phyloP scores from a whole-genome alignment of 139 green algal species.

The Nannochloris sp. region DNA sequence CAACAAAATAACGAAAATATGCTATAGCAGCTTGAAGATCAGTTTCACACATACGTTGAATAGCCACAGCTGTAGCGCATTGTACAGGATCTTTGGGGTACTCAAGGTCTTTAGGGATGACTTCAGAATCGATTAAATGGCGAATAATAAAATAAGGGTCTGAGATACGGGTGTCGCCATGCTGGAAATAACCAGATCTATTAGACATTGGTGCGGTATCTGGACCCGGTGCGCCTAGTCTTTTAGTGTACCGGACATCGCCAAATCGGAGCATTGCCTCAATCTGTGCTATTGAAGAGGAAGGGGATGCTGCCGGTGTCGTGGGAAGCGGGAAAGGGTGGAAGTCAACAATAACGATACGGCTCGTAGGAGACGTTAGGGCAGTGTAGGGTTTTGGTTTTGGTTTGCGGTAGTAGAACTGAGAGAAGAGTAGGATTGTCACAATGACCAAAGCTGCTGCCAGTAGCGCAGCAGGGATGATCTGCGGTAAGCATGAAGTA shows the following conservation, averaged over 20 bases:
- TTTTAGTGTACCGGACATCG: background rate
- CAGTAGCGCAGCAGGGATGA: background rate
- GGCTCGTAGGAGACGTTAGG: no score
- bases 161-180: background rate
- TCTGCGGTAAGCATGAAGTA: background rate
- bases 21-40: background rate
- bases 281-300: constrained; percentile 2
- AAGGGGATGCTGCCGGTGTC: background rate
- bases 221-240: background rate
- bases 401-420: background rate
- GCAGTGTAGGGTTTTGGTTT: background rate
- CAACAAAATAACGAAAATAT: background rate
- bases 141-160: background rate
- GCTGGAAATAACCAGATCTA: background rate
- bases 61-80: background rate
- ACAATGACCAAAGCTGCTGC: background rate
- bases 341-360: no score
- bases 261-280: constrained; percentile 13
- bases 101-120: background rate
- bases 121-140: background rate
- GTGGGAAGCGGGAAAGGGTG: background rate
- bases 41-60: background rate
- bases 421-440: background rate
- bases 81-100: background rate
- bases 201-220: background rate